Evolutionary conservation across 2,329 filamentous ascomycete species (phyloP).

Genomic region (Colletotrichum neosansevieriae): DNA sequence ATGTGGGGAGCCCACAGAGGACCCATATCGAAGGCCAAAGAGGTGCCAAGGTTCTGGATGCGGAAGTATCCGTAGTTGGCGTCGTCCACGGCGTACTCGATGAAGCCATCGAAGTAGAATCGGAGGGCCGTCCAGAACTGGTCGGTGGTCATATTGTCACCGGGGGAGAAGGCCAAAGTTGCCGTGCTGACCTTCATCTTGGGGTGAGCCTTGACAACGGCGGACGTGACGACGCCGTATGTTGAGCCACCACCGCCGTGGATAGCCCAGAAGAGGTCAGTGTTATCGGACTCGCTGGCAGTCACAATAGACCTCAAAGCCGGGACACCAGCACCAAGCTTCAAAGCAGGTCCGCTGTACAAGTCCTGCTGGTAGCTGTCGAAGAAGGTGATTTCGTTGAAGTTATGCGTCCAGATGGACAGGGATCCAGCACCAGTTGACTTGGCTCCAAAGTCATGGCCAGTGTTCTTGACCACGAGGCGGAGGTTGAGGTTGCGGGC

Average conservation of each 20-base stretch:
- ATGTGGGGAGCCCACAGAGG: conserved; percentile 47
- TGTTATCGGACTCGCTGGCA: conserved; percentile 64
- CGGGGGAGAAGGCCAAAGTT: conserved; percentile 54
- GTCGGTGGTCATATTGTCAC: conserved; percentile 42
- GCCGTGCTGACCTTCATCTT: conserved; percentile 57
- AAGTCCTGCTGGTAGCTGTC: conserved; percentile 37
- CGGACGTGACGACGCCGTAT: conserved; percentile 64
- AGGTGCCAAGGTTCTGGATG: conserved; percentile 43
- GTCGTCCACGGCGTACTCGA: conserved; percentile 44
- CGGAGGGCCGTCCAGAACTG: conserved; percentile 48
- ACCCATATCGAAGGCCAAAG: conserved; percentile 49
- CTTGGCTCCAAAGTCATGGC: conserved; percentile 60
- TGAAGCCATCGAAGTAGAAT: conserved; percentile 44
- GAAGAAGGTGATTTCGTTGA: conserved; percentile 51
- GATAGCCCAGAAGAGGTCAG: conserved; percentile 75
- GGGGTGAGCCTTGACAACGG: conserved; percentile 64
- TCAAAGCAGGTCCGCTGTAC: conserved; percentile 39
- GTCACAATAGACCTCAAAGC: conserved; percentile 65
- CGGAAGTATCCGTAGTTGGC: conserved; percentile 46
- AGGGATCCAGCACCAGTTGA: conserved; percentile 63
- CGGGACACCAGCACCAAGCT: conserved; percentile 62
- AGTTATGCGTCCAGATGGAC: conserved; percentile 66
- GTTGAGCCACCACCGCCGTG: conserved; percentile 60
- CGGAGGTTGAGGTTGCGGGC: conserved; percentile 55
- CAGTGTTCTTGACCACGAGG: conserved; percentile 55